Conservation (phyloP, 2,329 filamentous ascomycete species). For the Penicillium oxalicum region DNA sequence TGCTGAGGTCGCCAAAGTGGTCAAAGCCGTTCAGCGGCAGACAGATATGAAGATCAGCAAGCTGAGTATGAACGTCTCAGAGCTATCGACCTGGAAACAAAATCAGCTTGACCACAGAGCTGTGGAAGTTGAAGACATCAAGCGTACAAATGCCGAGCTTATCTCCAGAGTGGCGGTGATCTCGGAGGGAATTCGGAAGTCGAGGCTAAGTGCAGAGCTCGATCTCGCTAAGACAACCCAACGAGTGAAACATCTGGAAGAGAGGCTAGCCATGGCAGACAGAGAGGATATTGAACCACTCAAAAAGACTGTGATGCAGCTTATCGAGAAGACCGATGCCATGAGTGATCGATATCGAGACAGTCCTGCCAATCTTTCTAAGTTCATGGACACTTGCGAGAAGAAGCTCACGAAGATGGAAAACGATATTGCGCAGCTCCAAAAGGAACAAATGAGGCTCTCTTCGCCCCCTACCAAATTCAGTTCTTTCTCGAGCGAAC, state of each 20-base stretch:
- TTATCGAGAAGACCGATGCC: constrained; percentile 5
- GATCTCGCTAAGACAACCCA: constrained; percentile 9
- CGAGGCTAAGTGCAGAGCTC: constrained; percentile 10
- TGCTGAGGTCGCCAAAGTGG: constrained; percentile 9
- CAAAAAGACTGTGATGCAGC: constrained; percentile 1
- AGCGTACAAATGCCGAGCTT: constrained; percentile 9
- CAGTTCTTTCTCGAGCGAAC: neutral
- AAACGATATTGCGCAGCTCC: constrained; percentile 7
- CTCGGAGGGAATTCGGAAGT: constrained; percentile 9
- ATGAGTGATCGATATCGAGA: constrained; percentile 1
- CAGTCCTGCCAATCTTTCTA: neutral
- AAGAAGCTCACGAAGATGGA: constrained; percentile 9
- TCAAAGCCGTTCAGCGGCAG: constrained; percentile 8
- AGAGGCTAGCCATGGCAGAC: constrained; percentile 4
- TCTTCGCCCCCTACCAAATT: neutral
- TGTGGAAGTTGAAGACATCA: constrained; percentile 5
- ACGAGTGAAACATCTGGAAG: constrained; percentile 8
- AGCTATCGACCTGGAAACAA: constrained; percentile 9
- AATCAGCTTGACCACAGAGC: constrained; percentile 10
- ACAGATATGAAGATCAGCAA: constrained; percentile 2
- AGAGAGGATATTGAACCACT: constrained; percentile 9
- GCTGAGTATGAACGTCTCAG: constrained; percentile 8
- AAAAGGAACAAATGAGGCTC: neutral
- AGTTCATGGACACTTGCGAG: constrained; percentile 7
- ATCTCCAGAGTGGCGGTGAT: constrained; percentile 5